Base-by-base conservation (phyloP, 192 early-diverging fungal genomes). In the Chytriomyces sp. region DNA sequence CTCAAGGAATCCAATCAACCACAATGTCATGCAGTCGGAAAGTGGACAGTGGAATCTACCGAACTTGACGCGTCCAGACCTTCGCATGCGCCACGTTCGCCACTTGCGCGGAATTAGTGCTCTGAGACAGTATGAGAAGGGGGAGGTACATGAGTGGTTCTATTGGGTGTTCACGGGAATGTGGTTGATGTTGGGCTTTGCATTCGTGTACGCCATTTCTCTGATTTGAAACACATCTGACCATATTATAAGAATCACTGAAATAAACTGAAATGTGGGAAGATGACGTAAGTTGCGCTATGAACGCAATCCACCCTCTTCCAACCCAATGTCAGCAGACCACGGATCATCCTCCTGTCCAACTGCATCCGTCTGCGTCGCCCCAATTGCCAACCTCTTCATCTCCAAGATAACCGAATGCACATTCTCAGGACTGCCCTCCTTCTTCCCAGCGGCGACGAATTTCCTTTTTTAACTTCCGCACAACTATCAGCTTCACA, bases 141-240 rank as follows among this genome's bases (percentile, higher is more conserved):
- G n/a, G n/a, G n/a, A n/a, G n/a, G n/a, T n/a, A n/a, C 39, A 64
- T 38, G 62, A 64, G 12, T 44, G 62, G 17, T 22, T 64, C 7
- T 64, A 33, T 28, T 64, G 62, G 62, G 40, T 64, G 25, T 44
- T 64, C 14, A 64, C 40, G 39, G 40, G 62, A 6, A 34, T 64
- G n/a, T 64, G 62, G 62, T 8, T 64, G 10, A 41, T 64, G 36
- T 33, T 64, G 37, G 62, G 62, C n/a, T 12, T 22, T 39, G 62
- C 40, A 12, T 44, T 64, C 28, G 40, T 44, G 7, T 28, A 12
- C 22, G 62, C 40, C 12, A 41, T 64, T 5, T 25, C 40, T 2
- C 10, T n/a, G n/a, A n/a, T 64, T 17, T 19, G 14, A 10, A 57
- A 10, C 56, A 28, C n/a, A 2, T 57, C 30, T n/a, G 30, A 12